Base-by-base conservation (phyloP, 495 filamentous ascomycete species). In the Thermothielavioides terrestris region DNA sequence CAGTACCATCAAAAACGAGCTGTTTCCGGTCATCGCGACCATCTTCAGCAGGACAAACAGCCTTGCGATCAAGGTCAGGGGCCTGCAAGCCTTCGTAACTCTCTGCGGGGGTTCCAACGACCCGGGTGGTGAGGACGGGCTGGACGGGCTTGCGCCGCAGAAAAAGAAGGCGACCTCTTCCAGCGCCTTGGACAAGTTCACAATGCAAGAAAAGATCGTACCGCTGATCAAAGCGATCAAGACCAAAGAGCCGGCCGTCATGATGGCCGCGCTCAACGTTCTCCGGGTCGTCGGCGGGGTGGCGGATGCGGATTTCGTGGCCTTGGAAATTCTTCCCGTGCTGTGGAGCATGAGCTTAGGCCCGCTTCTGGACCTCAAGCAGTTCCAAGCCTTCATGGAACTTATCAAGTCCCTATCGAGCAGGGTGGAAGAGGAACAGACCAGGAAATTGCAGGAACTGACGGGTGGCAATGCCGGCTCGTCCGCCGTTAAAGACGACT, bases 241-340 rank as follows among this genome's bases (percentile, higher is more conserved):
- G 63, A 98, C 92, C 0, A 96, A 94, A 59, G 92, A 98, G 59
- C 92, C 92, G 0, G 90, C 88, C 2, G 92, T 98, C 3, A 95
- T 95, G 85, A 91, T 96, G 79, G 89, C 92, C 1, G 86, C 89
- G 0, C 74, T 96, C 17, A 78, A 80, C 22, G 89, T 96, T 10
- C 81, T 97, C 55, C 77, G 74, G 25, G 82, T 94, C 46, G 81
- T 97, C 42, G 89, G 92, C 6, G 77, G 73, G 20, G 72, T 88
- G 22, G 89, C 85, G 4, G 92, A 97, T 58, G 75, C 84, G 4
- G 92, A 97, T n/a, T 96, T 94, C 58, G 77, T 96, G 25, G 92
- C 94, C 3, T 77, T 92, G 71, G 91, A 97, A 45, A 79, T 94
- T 25, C 69, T 98, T 14, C 94, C 92, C 0, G 74, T 88, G 27